These are phyloP conservation scores for Mediolabrus comicus DNA, from an alignment of 108 stramenopile genomes.

Conservation along the genomic window DNA sequence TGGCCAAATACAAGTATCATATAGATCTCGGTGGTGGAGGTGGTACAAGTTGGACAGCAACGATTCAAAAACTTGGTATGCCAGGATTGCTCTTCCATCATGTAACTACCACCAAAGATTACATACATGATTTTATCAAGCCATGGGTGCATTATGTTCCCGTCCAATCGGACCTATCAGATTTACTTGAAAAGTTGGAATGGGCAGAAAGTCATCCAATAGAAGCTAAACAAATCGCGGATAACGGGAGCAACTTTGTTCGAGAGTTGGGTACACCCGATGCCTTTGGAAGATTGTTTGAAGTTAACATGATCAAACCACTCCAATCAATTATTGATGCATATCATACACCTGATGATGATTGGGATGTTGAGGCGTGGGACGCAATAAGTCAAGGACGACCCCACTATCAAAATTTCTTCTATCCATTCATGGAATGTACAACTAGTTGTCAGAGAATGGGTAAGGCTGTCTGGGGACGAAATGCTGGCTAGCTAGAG, in stretches of 20 bases:
- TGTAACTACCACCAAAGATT: slow-evolving; percentile 12
- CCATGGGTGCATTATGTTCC: slow-evolving; percentile 25
- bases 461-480: not conserved
- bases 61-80: slow-evolving; percentile 19
- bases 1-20: slow-evolving; percentile 22
- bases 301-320: not conserved
- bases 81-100: slow-evolving; percentile 25
- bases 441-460: not conserved
- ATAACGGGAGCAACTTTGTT: not conserved
- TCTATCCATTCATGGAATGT: not conserved
- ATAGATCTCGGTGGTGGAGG: slow-evolving; percentile 40
- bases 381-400: not conserved
- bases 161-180: slow-evolving; percentile 1
- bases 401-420: too few species aligned
- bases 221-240: slow-evolving; percentile 1
- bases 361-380: not conserved
- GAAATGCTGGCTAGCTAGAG: not conserved
- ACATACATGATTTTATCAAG: slow-evolving; percentile 1
- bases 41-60: slow-evolving; percentile 28
- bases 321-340: not conserved
- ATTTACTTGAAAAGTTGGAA: slow-evolving; percentile 5
- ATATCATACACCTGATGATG: not conserved
- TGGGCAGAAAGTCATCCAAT: slow-evolving; percentile 10
- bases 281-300: not conserved
- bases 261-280: not conserved